Conservation (phyloP, 1,139 yeast species). For the Debaryomyces nepalensis region DNA sequence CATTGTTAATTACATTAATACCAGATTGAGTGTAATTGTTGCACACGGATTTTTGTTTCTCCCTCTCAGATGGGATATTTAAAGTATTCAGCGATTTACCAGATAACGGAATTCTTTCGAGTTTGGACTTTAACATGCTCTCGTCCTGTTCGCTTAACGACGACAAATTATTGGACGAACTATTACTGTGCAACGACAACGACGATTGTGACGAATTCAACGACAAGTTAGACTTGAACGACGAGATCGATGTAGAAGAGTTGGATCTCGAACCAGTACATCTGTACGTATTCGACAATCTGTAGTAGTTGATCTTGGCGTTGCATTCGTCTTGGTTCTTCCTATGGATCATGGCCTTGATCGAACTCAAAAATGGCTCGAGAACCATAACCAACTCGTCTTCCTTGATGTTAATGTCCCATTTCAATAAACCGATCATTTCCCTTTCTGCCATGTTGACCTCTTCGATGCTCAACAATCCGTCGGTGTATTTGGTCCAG, state of each 20-base stretch:
- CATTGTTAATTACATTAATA: constrained; percentile 11
- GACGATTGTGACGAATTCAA: constrained; percentile 18
- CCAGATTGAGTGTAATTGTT: constrained; percentile 11
- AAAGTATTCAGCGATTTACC: constrained; percentile 24
- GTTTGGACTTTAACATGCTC: constrained; percentile 3
- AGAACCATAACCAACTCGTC: constrained; percentile 71
- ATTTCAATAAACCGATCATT: constrained; percentile 75
- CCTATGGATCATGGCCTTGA: constrained; percentile 47
- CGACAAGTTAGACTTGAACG: constrained; percentile 17
- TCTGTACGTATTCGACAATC: constrained; percentile 36
- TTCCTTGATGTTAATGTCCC: constrained; percentile 76
- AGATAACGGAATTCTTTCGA: constrained; percentile 26
- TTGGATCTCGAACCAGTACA: constrained; percentile 19
- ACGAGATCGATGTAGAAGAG: constrained; percentile 20
- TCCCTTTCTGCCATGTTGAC: constrained; percentile 93
- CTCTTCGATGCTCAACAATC: constrained; percentile 73
- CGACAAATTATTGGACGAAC: constrained; percentile 12
- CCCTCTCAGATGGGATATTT: constrained; percentile 13
- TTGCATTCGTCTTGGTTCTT: constrained; percentile 37
- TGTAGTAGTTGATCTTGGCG: constrained; percentile 44
- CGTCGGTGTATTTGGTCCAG: constrained; percentile 92
- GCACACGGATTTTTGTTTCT: constrained; percentile 5
- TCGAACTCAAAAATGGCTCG: constrained; percentile 76
- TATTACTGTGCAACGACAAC: constrained; percentile 12
- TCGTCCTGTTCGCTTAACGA: constrained; percentile 9